A percentile compares a stretch with the other conserved stretches of the same genome.
Conservation (phyloP, 192 early-diverging fungal genomes). For the Mortierella alpina region DNA sequence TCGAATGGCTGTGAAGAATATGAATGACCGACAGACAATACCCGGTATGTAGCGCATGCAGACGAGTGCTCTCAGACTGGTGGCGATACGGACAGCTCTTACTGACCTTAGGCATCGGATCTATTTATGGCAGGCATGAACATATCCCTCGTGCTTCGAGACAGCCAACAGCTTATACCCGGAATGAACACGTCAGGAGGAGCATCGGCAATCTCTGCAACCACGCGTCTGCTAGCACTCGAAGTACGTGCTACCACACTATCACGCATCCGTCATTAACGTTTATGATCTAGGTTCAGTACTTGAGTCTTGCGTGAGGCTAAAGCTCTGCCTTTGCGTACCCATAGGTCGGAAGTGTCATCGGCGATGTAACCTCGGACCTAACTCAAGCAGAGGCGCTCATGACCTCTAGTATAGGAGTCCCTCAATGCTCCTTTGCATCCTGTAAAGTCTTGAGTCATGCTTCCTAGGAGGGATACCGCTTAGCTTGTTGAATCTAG, state of each 20-base stretch:
- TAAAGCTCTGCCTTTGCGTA: background rate
- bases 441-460: constrained; percentile 17
- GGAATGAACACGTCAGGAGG: constrained; percentile 23
- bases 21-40: constrained; percentile 35
- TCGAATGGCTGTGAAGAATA: constrained; percentile 37
- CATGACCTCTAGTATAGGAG: constrained; percentile 45
- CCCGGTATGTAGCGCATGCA: constrained; percentile 17
- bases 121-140: constrained; percentile 26
- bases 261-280: too few relatives aligned
- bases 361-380: constrained; percentile 39
- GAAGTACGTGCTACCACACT: constrained; percentile 2
- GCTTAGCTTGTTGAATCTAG: background rate
- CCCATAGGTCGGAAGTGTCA: constrained; percentile 20
- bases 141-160: constrained; percentile 29
- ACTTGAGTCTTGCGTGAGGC: too few relatives aligned
- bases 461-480: too few relatives aligned
- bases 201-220: constrained; percentile 38
- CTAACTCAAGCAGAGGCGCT: constrained; percentile 35
- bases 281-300: too few relatives aligned
- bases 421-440: constrained; percentile 44
- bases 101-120: background rate
- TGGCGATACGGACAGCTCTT: background rate
- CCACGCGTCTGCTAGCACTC: constrained; percentile 18
- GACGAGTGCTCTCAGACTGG: too few relatives aligned
- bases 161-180: constrained; percentile 34